Evolutionary conservation across 768 basidiomycete genomes (phyloP), one percentile per base, ranked within the genome.

Genomic region (Mycena pura): DNA sequence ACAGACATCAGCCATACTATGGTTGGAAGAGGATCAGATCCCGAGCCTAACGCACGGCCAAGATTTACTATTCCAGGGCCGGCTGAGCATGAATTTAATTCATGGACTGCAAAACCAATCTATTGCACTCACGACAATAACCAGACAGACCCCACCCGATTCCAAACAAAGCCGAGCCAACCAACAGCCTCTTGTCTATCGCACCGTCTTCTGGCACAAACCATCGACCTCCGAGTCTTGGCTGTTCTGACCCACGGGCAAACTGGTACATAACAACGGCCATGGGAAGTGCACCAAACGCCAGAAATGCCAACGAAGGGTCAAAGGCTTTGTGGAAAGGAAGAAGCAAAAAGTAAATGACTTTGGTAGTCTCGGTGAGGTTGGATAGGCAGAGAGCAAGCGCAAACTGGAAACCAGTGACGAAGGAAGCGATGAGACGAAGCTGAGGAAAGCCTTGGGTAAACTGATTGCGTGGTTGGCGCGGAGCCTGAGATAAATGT

Each of bases 21-120:
- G 47, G 73, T 68, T 8, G 74, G 73, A 13, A 64, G 41, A 10
- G 82, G 55, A 24, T 73, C 75, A 6, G 68, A 63, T 40, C 79
- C 75, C 31, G 73, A 70, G 32, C 72, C 70, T 25, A 86, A 57
- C 11, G 82, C 80, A 44, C 80, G 76, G 25, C 87, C 87, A 25
- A 88, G 68, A 67, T 87, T 88, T 29, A 88, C 80, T 17, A 89
- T 73, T n/a, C 76, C 85, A 9, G 87, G 86, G 17, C 86, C 87
- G 60, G 86, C 87, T 89, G 60, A n/a, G n/a, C n/a, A n/a, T n/a
- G n/a, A n/a, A 22, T n/a, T 48, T 40, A 15, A 57, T 38, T 46
- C 38, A 29, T 63, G 19, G 22, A 34, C n/a, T 21, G 8, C 44
- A 19, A 49, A 11, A n/a, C 60, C 19, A 51, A 19, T 49, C 19